Evolutionary conservation across 108 stramenopile species (phyloP), one percentile per base, ranked within the genome.

Genomic region (Cylindrotheca closterium): DNA sequence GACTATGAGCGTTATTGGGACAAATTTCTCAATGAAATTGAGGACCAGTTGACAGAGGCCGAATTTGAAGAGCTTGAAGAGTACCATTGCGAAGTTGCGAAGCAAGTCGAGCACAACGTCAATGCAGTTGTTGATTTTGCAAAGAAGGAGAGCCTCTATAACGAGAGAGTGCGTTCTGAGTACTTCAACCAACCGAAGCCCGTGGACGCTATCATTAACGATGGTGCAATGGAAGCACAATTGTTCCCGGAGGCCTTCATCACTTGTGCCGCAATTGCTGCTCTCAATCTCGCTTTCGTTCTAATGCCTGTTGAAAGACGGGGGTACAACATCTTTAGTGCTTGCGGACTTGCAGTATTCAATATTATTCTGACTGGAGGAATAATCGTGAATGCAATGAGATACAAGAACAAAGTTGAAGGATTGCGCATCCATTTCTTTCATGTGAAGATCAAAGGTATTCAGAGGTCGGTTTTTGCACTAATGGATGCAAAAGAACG

Each of bases 181-280:
- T 48, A 73, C n/a, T 72, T 60, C 48, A 73, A 73, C 21, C 77
- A 73, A 54, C 77, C 77, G 1, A 78, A 73, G 55, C 60, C 77
- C 15, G 60, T 73, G 3, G 77, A 78, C 33, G 66, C 71, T 5
- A 32, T 78, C 24, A 30, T 78, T 22, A 71, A 68, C 42, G 71
- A 78, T 55, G 68, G 71, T 58, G 71, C 77, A 21, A 55, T 73
- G 3, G 67, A 78, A 32, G 60, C 66, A 1, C 65, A 71, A 55
- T 57, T 57, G 42, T 63, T 72, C 32, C 53, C 76, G 32, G 66
- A 77, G 37, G 29, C 65, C 7, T 46, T 77, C 7, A 42, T 53
- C 24, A 33, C 61, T 30, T 67, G 58, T 23, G 53, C 60, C 10
- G 56, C 66, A 17, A 55, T 72, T 42, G 58, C 71, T 15, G 70